phyloP scores from a whole-genome alignment of 768 basidiomycete species.

The Leccinum broughii region DNA sequence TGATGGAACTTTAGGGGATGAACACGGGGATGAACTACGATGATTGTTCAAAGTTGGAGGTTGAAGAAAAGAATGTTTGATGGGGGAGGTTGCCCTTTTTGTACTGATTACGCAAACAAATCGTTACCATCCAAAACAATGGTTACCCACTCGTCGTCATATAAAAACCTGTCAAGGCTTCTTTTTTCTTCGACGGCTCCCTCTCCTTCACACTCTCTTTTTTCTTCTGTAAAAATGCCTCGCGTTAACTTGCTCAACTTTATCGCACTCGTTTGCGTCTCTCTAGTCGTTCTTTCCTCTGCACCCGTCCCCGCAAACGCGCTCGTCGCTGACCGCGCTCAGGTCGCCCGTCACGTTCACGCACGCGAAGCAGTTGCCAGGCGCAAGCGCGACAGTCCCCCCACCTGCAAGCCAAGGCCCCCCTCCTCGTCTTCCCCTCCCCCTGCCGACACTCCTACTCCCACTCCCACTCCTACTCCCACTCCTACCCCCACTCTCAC shows the following conservation, averaged over 20 bases:
- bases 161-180: too few relatives aligned
- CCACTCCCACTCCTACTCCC: constrained; percentile 1
- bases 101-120: constrained; percentile 35
- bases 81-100: constrained; percentile 38
- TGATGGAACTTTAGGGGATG: constrained; percentile 51
- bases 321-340: constrained; percentile 42
- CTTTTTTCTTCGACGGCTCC: too few relatives aligned
- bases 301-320: constrained; percentile 50
- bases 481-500: constrained; percentile 13
- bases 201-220: constrained; percentile 3
- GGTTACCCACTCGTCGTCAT: too few relatives aligned
- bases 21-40: constrained; percentile 56
- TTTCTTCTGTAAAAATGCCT: constrained; percentile 36
- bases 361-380: constrained; percentile 48
- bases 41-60: constrained; percentile 80
- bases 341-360: constrained; percentile 47
- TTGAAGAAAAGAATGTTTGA: constrained; percentile 52
- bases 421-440: constrained; percentile 23
- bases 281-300: constrained; percentile 54
- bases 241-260: constrained; percentile 54
- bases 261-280: constrained; percentile 57
- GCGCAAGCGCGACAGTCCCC: constrained; percentile 45
- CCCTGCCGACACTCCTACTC: constrained; percentile 4
- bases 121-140: too few relatives aligned
- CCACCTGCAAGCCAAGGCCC: constrained; percentile 54